Evolutionary conservation across 1,284 basidiomycete genomes (phyloP).

Genomic region (Leucoagaricus sp.): DNA sequence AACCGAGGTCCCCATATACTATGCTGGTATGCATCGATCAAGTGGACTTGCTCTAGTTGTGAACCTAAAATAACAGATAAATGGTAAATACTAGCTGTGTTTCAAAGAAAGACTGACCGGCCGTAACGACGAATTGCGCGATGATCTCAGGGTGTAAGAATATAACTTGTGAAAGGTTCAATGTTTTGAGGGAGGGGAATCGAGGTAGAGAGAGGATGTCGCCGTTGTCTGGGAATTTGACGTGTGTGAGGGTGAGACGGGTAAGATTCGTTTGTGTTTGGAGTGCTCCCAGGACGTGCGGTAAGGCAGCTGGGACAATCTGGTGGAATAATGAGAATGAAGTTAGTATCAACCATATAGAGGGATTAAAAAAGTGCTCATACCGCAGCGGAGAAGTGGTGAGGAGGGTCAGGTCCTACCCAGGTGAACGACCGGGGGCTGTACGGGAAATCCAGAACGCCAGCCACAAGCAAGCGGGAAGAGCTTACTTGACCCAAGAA

Average conservation of each 20-base stretch:
- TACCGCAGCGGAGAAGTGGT: constrained; percentile 61
- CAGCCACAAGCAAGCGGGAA: not conserved
- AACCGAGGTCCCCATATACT: constrained; percentile 56
- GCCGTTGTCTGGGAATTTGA: constrained; percentile 24
- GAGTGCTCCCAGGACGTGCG: constrained; percentile 45
- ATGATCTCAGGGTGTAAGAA: constrained; percentile 43
- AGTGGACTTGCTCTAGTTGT: constrained; percentile 36
- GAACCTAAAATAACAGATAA: constrained; percentile 14
- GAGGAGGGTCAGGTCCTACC: constrained; percentile 59
- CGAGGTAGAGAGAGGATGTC: constrained; percentile 29
- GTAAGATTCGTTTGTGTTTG: constrained; percentile 44
- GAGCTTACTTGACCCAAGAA: constrained; percentile 40
- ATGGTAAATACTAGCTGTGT: constrained; percentile 17
- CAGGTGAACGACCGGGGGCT: constrained; percentile 54
- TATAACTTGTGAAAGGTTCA: constrained; percentile 52
- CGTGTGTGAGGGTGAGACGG: constrained; percentile 48
- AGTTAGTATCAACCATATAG: not conserved
- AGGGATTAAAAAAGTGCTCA: constrained; percentile 1
- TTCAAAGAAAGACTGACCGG: constrained; percentile 16
- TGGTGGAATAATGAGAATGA: constrained; percentile 23
- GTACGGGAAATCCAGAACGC: not conserved
- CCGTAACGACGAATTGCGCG: constrained; percentile 36
- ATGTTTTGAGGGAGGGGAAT: constrained; percentile 39
- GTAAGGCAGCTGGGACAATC: constrained; percentile 49
- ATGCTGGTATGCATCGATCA: constrained; percentile 54